Percentiles rank a stretch among this genome's conserved stretches.
phyloP scores from a whole-genome alignment of 2,329 filamentous ascomycete species.

The Phyllosticta citriasiana region DNA sequence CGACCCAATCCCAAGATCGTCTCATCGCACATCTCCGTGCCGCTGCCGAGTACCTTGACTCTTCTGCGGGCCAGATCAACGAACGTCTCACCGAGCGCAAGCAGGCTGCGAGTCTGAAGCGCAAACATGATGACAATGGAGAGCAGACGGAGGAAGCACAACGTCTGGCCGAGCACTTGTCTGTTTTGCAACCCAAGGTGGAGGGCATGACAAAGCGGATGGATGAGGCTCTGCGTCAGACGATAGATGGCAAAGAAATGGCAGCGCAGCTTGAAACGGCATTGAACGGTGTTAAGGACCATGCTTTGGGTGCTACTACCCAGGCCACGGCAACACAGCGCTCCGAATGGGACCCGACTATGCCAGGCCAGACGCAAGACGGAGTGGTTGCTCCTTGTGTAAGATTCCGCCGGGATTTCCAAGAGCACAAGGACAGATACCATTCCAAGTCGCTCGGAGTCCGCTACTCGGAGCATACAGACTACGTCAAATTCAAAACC shows the following conservation, averaged over 20 bases:
- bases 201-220: constrained; percentile 43
- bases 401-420: constrained; percentile 27
- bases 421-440: constrained; percentile 35
- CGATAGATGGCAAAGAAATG: constrained; percentile 47
- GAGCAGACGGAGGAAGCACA: constrained; percentile 22
- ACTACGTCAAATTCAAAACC: constrained; percentile 51
- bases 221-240: constrained; percentile 47
- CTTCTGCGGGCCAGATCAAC: constrained; percentile 44
- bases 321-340: constrained; percentile 14
- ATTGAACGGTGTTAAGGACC: constrained; percentile 32
- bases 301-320: constrained; percentile 22
- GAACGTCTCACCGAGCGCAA: constrained; percentile 38
- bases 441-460: constrained; percentile 26
- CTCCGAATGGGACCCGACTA: constrained; percentile 30
- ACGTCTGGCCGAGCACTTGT: constrained; percentile 31
- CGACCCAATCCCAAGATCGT: constrained; percentile 35
- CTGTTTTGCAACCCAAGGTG: constrained; percentile 35
- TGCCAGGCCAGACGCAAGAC: constrained; percentile 27
- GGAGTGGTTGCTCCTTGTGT: constrained; percentile 26
- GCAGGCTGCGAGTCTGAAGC: constrained; percentile 11
- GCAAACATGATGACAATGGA: neutral
- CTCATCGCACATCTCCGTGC: constrained; percentile 39
- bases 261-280: constrained; percentile 35
- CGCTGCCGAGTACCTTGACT: constrained; percentile 38
- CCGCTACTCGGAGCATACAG: constrained; percentile 49